Evolutionary conservation across 306 rosid species (phyloP), one percentile per base, ranked within the genome.

Genomic region (Rosa multiflora): DNA sequence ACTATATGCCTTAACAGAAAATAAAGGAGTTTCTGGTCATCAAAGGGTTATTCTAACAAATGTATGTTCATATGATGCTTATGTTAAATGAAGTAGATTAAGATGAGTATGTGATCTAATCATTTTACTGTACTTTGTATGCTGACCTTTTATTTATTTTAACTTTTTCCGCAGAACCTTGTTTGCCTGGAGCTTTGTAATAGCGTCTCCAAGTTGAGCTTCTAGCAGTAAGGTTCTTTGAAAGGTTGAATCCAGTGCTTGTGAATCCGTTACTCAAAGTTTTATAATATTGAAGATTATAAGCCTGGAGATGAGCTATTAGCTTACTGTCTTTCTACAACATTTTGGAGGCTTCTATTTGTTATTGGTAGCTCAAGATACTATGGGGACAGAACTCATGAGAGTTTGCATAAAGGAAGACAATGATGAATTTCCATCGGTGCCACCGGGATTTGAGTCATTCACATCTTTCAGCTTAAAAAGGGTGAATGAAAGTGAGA

Each of bases 361-460:
- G 11, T 75, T 83, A 63, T 76, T 43, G 39, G 77, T 77, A 79
- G 72, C 75, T 62, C 81, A 70, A 67, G 71, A 79, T 84, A 81
- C 78, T 74, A 93, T 96, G 99, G 99, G 96, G 85, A 93, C 98
- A 12, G 96, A 96, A 79, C 94, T 93, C 76, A 83, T 96, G 90
- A 83, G 94, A 80, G 85, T 91, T 70, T 86, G 94, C 73, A 82
- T 93, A 68, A 89, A 91, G 85, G 99, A 96, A 76, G 99, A 96
- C 82, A 92, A 84, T 7, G 99, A 96, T 12, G 99, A 93, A 55
- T 93, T 85, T 86, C 99, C 99, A 78, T 84, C 97, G 43, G 93
- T 93, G 85, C 99, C 99, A 85, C 99, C 99, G 3, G 99, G 99
- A 70, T 96, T 96, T 76, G 99, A 96, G 89, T 88, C 97, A 76